Evolutionary conservation across 225 moss, liverwort and hornwort genomes (phyloP), one percentile per base, ranked within the genome.

Genomic region (Bryum argenteum): DNA sequence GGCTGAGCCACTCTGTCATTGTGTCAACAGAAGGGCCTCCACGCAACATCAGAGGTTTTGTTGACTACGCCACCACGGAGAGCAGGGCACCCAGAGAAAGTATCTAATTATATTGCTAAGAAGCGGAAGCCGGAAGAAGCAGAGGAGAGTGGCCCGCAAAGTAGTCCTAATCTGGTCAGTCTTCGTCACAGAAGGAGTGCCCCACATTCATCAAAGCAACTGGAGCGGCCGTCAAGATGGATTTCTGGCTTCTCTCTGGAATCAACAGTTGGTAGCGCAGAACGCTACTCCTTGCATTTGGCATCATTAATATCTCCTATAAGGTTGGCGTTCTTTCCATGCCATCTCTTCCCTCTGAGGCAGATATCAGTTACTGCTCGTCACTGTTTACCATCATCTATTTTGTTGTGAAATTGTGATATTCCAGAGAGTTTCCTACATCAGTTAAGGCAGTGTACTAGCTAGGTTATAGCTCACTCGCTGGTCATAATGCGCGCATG

Each of bases 231-330:
- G 14, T 72, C 80, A 15, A 72, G 83, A 70, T 83, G 79, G 83
- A 70, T 75, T 20, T 68, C 83, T 26, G 67, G 65, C 51, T 59
- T 81, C 53, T 51, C 72, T 77, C 75, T 75, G 58, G 90, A 93
- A 44, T 83, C 83, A 9, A 58, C 83, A 54, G 75, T 80, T 76
- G 87, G 82, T 66, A 87, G 79, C 64, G 80, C 83, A 67, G 93
- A 93, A 60, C 77, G 78, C 33, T 73, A 82, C 67, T 86, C 89
- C 65, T 54, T 83, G 41, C 79, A 70, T 65, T 68, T 91, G 71
- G 76, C 82, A 55, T 77, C 87, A 24, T 67, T 93, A 60, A 61
- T 93, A 63, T 85, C 89, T 67, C 82, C 89, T 69, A 87, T 91
- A 71, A 91, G 93, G 93, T 93, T 76, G 82, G 57, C 61, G 24